Percentiles rank a stretch among this genome's conserved stretches.
Evolutionary conservation across 345 rosid species (phyloP).

Genomic region (Zanthoxylum bungeanum): DNA sequence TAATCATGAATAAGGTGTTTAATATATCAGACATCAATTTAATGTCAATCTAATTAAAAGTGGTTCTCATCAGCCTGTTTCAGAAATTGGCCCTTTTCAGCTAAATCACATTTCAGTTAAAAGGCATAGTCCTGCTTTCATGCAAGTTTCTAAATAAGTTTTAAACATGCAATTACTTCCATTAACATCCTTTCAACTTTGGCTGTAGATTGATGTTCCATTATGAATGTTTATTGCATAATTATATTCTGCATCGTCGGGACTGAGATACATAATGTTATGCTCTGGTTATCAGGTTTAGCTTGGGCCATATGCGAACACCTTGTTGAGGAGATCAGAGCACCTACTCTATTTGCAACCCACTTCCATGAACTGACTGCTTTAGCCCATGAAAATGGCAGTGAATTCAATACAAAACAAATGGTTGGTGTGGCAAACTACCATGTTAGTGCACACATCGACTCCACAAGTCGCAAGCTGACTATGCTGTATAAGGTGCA

Average conservation of each 20-base stretch:
- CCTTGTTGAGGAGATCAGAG: slow-evolving; percentile 80
- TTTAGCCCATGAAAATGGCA: slow-evolving; percentile 57
- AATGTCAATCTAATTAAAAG: not conserved
- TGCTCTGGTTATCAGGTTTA: slow-evolving; percentile 50
- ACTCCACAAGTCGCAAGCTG: slow-evolving; percentile 72
- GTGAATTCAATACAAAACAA: slow-evolving; percentile 37
- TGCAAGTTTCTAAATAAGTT: not conserved
- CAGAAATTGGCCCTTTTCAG: not conserved
- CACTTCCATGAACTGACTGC: slow-evolving; percentile 99
- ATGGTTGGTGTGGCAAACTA: slow-evolving; percentile 78
- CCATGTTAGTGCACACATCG: slow-evolving; percentile 97
- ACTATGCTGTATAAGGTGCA: slow-evolving; percentile 89
- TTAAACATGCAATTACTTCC: not conserved
- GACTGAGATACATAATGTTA: not conserved
- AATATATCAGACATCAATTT: not conserved
- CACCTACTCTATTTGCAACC: slow-evolving; percentile 92
- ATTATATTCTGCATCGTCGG: not conserved
- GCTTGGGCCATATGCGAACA: slow-evolving; percentile 99
- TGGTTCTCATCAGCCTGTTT: not conserved
- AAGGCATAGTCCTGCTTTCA: not conserved
- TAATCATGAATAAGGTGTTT: not conserved
- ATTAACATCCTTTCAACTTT: not conserved
- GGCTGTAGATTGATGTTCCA: not conserved
- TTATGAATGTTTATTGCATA: not conserved
- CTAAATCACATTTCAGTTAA: not conserved